A percentile compares a stretch with the other conserved stretches of the same genome.
Evolutionary conservation across 306 rosid species (phyloP).

Genomic region (Cyamopsis tetragonoloba): DNA sequence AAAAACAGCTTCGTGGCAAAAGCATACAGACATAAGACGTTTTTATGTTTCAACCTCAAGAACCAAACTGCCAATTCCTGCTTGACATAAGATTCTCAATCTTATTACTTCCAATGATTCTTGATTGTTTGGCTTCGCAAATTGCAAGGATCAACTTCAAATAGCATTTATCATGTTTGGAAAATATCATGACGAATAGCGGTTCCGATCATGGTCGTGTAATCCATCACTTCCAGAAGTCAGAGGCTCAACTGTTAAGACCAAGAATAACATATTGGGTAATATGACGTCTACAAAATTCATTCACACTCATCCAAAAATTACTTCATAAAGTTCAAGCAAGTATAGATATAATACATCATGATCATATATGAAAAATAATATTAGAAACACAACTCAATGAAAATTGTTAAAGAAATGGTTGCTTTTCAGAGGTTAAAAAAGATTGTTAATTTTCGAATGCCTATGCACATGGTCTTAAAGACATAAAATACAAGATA

Average conservation of each 20-base stretch:
- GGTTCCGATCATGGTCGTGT: not conserved
- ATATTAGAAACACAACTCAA: not conserved
- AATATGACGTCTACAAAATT: not conserved
- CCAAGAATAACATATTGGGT: not conserved
- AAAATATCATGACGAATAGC: conserved; percentile 13
- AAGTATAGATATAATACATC: not conserved
- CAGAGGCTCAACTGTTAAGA: conserved; percentile 37
- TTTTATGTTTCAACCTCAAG: not conserved
- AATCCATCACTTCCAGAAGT: conserved; percentile 24
- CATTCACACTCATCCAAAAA: not conserved
- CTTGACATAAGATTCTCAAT: not conserved
- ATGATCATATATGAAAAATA: not conserved
- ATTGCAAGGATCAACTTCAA: conserved; percentile 9
- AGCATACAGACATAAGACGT: not conserved
- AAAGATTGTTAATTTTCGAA: not conserved
- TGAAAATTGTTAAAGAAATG: too few species aligned
- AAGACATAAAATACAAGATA: not conserved
- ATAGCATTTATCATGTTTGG: conserved; percentile 5
- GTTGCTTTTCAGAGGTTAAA: not conserved
- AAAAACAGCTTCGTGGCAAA: not conserved
- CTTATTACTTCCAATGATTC: conserved; percentile 17
- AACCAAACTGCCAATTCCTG: conserved; percentile 2
- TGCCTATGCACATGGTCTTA: not conserved
- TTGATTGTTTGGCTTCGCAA: too few species aligned
- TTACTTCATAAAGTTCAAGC: not conserved